Conservation (phyloP, 805 yeast genomes). For the Cyberlindnera maritima region DNA sequence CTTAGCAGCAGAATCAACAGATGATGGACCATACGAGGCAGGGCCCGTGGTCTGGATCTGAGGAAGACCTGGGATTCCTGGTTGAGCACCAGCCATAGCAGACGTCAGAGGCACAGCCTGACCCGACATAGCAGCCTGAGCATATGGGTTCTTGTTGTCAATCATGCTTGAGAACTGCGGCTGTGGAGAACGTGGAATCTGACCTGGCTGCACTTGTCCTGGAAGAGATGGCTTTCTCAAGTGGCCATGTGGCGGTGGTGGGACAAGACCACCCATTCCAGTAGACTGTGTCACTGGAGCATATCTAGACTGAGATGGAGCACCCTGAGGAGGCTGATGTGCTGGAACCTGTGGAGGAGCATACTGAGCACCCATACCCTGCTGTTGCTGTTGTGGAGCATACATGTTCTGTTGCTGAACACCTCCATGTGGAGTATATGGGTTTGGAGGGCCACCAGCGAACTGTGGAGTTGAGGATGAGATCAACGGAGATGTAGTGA, state of each 20-base stretch:
- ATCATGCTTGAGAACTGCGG: conserved; percentile 10
- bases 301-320: conserved; percentile 5
- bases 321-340: neutral
- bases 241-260: conserved; percentile 1
- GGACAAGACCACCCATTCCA: neutral
- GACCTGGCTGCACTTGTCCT: neutral
- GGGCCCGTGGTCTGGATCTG: conserved; percentile 1
- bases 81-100: conserved; percentile 4
- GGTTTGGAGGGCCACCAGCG: neutral
- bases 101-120: conserved; percentile 2
- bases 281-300: conserved; percentile 5
- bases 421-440: neutral
- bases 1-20: conserved; percentile 12
- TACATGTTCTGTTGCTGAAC: neutral
- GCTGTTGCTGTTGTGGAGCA: conserved; percentile 3
- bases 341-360: conserved; percentile 1
- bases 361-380: neutral
- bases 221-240: neutral
- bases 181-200: conserved; percentile 1
- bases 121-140: conserved; percentile 2
- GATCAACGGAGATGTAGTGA: conserved; percentile 11
- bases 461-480: conserved; percentile 1
- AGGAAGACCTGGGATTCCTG: conserved; percentile 2
- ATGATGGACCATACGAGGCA: conserved; percentile 7
- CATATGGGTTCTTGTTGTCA: conserved; percentile 7